Conservation (phyloP, 768 basidiomycete species). For the Chlorophyllum brunneum region DNA sequence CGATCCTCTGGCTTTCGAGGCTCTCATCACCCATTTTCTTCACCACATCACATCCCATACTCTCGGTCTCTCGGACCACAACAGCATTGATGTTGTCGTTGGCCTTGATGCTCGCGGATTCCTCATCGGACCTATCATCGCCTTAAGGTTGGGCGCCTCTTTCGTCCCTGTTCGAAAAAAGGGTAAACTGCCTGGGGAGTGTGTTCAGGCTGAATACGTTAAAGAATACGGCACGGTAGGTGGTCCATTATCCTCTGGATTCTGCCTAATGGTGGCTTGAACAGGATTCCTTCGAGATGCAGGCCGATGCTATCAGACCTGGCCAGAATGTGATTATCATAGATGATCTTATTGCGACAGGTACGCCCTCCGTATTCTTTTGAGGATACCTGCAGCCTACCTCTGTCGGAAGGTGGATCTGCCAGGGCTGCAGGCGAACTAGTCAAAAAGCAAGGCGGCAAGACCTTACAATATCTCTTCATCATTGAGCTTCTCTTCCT, state of each 20-base stretch:
- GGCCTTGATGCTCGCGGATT: slow-evolving; percentile 97
- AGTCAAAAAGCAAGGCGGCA: slow-evolving; percentile 76
- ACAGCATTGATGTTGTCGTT: slow-evolving; percentile 88
- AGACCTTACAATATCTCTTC: slow-evolving; percentile 90
- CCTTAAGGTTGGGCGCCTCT: slow-evolving; percentile 84
- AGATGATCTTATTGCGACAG: slow-evolving; percentile 96
- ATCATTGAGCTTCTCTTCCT: slow-evolving; percentile 81
- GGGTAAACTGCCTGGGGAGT: slow-evolving; percentile 92
- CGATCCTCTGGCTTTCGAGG: slow-evolving; percentile 83
- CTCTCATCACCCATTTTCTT: slow-evolving; percentile 83
- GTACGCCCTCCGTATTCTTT: slow-evolving; percentile 33
- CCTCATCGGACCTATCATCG: slow-evolving; percentile 89
- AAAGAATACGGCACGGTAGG: slow-evolving; percentile 92
- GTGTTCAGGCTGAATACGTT: slow-evolving; percentile 69
- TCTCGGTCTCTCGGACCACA: slow-evolving; percentile 50
- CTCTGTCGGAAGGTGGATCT: slow-evolving; percentile 66
- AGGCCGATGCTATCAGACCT: slow-evolving; percentile 74
- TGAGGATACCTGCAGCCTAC: slow-evolving; percentile 1
- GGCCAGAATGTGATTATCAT: slow-evolving; percentile 85
- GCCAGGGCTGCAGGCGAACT: slow-evolving; percentile 92
- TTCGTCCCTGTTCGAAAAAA: slow-evolving; percentile 95
- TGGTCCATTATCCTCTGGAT: slow-evolving; percentile 7
- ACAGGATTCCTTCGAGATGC: slow-evolving; percentile 96
- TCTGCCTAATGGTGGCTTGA: neutral
- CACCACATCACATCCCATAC: slow-evolving; percentile 83